Conservation (phyloP, 2,329 filamentous ascomycete genomes). For the Coleophoma eucalyptorum region DNA sequence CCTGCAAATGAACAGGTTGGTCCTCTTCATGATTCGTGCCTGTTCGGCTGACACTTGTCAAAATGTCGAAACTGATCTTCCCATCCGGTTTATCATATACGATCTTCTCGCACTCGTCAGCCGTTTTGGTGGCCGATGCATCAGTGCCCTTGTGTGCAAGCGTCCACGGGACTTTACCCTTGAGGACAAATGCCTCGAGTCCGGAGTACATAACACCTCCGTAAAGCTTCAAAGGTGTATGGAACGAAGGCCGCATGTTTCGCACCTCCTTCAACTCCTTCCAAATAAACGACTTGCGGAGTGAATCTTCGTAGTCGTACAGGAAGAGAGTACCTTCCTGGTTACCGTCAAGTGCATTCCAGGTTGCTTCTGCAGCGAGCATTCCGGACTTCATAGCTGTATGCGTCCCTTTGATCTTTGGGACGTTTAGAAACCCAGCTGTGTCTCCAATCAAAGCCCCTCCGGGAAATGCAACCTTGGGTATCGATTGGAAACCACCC, state of each 20-base stretch:
- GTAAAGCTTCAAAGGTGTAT: constrained; percentile 79
- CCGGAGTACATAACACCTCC: constrained; percentile 92
- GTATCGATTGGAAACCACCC: constrained; percentile 96
- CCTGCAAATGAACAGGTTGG: constrained; percentile 92
- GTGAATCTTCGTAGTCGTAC: constrained; percentile 87
- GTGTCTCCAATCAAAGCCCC: constrained; percentile 95
- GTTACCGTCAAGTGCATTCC: constrained; percentile 60
- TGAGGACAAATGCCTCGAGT: constrained; percentile 82
- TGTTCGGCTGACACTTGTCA: constrained; percentile 91
- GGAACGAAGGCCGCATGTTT: constrained; percentile 96
- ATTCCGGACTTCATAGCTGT: constrained; percentile 98
- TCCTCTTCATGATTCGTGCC: constrained; percentile 99
- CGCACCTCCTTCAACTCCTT: constrained; percentile 91
- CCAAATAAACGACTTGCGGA: constrained; percentile 87
- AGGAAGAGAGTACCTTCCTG: constrained; percentile 77
- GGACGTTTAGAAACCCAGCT: constrained; percentile 93
- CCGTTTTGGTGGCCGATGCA: constrained; percentile 72
- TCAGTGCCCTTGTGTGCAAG: constrained; percentile 80
- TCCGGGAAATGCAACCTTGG: constrained; percentile 93
- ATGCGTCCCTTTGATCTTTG: constrained; percentile 98
- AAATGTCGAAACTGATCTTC: constrained; percentile 90
- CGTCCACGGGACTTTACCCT: constrained; percentile 87
- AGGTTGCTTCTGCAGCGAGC: constrained; percentile 90
- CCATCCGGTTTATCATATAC: constrained; percentile 97
- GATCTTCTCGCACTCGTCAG: constrained; percentile 80